Evolutionary conservation across 2,329 filamentous ascomycete genomes (phyloP).

Genomic region (Epichloe baconii): DNA sequence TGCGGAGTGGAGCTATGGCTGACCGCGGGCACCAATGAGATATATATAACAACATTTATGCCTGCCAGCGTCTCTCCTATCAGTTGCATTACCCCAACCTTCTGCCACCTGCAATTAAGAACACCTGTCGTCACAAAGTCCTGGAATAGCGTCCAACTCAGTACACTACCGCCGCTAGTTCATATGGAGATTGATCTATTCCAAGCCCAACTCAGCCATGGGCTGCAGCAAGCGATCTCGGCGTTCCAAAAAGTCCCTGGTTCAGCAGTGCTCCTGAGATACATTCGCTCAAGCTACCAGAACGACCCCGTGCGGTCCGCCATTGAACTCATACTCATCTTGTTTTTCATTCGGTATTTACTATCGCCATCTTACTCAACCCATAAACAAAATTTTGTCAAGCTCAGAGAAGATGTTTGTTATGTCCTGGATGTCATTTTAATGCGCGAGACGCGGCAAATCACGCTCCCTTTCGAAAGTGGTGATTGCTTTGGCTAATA

Average conservation of each 20-base stretch:
- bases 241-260: constrained; percentile 86
- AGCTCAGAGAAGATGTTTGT: constrained; percentile 62
- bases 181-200: constrained; percentile 53
- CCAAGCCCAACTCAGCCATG: constrained; percentile 35
- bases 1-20: too few species aligned
- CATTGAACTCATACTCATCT: constrained; percentile 82
- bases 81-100: not conserved
- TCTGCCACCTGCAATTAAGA: not conserved
- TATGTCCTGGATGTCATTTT: not conserved
- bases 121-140: not conserved
- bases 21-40: too few species aligned
- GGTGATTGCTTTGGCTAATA: not conserved
- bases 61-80: not conserved
- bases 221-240: constrained; percentile 39
- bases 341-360: constrained; percentile 91
- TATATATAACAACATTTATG: not conserved
- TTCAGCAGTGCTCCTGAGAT: constrained; percentile 85
- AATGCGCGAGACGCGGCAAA: not conserved
- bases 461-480: not conserved
- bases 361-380: constrained; percentile 87
- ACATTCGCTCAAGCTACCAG: constrained; percentile 95
- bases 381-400: constrained; percentile 77
- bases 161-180: not conserved
- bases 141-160: not conserved
- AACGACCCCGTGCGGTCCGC: constrained; percentile 89